Evolutionary conservation across 805 yeast genomes (phyloP), one percentile per base, ranked within the genome.

Genomic region (Wickerhamomyces hampshirensis): DNA sequence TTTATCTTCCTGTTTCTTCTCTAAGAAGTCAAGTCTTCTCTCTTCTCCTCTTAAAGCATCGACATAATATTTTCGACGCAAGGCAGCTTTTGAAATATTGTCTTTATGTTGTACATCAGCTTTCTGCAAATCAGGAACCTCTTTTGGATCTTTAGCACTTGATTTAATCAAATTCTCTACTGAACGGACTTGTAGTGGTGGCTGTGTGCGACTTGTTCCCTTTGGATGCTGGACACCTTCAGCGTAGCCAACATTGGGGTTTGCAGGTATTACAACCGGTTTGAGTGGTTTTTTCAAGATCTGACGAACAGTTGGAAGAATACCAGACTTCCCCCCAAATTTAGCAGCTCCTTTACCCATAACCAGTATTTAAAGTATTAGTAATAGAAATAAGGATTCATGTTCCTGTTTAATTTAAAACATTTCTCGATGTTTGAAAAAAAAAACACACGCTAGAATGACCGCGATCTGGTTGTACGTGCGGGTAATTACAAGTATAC

Each of bases 241-340:
- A 19, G 89, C 94, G 58, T 79, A 85, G 11, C 88, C 89, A 14
- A 75, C 71, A 38, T 70, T 66, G 24, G 69, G 61, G 35, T 70
- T 71, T 13, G 66, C 70, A 38, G 65, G 71, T 43, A 69, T 70
- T 42, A 66, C 62, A 42, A 49, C 38, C 16, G 58, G 56, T 23
- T 51, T 48, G 24, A 51, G 34, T 5, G 88, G 85, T 37, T 75
- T 73, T 50, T 79, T 84, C 62, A 89, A 76, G 21, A 86, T 77
- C 27, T 80, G 75, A 51, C 95, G 79, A 8, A 85, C 79, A 37
- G 64, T 68, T 32, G 97, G 97, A 46, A 89, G 69, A 33, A 85
- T 68, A 56, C 97, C 97, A 33, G 91, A 80, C 60, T 83, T 82
- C 42, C 65, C 64, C 4, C 75, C 76, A 38, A 62, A 63, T 46